Percentiles rank a stretch among this genome's conserved stretches.
Conservation (phyloP, 1,284 basidiomycete species). For the Apiotrichum sp. region DNA sequence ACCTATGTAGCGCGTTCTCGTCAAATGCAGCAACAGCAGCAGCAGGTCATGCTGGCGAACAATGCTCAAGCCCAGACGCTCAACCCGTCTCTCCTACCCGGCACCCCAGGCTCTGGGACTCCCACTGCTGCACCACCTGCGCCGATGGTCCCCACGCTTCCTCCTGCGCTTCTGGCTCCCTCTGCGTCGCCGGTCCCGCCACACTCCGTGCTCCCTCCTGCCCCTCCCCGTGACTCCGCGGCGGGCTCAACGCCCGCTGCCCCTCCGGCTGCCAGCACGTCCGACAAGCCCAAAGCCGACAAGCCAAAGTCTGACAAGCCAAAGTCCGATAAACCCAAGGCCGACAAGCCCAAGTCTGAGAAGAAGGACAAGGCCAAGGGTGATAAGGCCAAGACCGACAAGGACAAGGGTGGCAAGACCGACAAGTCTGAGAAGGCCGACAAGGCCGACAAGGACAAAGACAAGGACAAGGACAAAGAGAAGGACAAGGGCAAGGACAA, state of each 20-base stretch:
- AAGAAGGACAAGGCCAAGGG: background rate
- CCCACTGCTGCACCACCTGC: background rate
- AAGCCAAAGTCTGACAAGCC: background rate
- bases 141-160: background rate
- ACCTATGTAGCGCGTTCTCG: constrained; percentile 10
- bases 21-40: constrained; percentile 3
- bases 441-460: background rate
- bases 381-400: too few species aligned
- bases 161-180: constrained; percentile 2
- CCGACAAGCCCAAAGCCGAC: background rate
- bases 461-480: background rate
- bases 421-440: background rate
- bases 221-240: background rate
- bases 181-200: background rate
- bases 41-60: background rate
- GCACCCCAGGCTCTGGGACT: background rate
- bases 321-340: too few species aligned
- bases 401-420: background rate
- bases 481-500: constrained; percentile 2
- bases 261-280: background rate
- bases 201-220: background rate
- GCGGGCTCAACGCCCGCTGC: background rate
- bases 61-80: background rate
- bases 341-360: background rate
- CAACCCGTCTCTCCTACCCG: constrained; percentile 2